phyloP scores from a whole-genome alignment of 495 filamentous ascomycete genomes.

The Staphylotrichum tortipilum region DNA sequence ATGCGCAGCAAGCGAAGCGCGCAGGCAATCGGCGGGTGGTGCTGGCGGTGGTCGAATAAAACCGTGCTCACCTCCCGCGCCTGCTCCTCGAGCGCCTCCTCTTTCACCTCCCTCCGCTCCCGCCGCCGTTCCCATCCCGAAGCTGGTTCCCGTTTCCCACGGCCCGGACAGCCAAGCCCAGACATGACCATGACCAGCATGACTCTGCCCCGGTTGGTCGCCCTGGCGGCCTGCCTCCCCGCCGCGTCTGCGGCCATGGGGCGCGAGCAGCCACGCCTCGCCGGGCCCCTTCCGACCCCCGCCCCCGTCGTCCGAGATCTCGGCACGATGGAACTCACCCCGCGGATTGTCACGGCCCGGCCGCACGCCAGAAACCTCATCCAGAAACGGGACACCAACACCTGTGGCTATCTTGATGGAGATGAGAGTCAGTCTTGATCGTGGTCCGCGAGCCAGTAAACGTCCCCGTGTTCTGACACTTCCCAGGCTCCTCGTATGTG shows the following conservation, averaged over 20 bases:
- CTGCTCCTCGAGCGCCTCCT: neutral
- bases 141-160: neutral
- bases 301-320: neutral
- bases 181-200: conserved; percentile 10
- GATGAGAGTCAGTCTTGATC: neutral
- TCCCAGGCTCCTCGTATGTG: neutral
- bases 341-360: neutral
- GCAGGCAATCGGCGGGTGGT: neutral
- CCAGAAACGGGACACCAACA: neutral
- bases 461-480: neutral
- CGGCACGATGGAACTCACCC: neutral
- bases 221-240: conserved; percentile 8
- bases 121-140: neutral
- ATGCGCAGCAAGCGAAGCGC: neutral
- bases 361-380: neutral
- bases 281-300: conserved; percentile 1
- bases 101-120: neutral
- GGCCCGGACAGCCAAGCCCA: neutral
- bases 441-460: too few relatives aligned
- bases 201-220: conserved; percentile 6
- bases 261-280: neutral
- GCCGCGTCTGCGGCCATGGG: conserved; percentile 6
- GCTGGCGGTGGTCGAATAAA: neutral
- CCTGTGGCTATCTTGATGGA: conserved; percentile 4
- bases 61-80: neutral